Evolutionary conservation across 1,284 basidiomycete genomes (phyloP).

Genomic region (Puccinia horiana): DNA sequence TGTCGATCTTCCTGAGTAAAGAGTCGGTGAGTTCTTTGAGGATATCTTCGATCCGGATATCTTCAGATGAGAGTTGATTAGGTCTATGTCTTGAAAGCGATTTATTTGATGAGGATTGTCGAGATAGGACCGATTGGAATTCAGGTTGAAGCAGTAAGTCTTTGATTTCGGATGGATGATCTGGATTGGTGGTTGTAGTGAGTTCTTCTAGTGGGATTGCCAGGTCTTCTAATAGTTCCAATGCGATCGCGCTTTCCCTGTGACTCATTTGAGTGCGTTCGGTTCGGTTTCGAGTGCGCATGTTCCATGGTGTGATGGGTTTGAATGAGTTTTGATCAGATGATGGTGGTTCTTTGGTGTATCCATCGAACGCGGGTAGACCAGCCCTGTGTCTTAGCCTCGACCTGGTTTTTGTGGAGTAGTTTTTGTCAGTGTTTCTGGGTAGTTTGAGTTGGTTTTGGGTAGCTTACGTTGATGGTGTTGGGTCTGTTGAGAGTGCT

Average conservation of each 20-base stretch:
- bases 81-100: conserved; percentile 14
- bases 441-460: too few relatives aligned
- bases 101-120: conserved; percentile 8
- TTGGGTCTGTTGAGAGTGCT: background rate
- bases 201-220: conserved; percentile 32
- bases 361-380: background rate
- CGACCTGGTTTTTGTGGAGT: background rate
- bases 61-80: conserved; percentile 13
- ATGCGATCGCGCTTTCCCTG: conserved; percentile 23
- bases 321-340: background rate
- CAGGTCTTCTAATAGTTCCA: conserved; percentile 39
- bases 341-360: background rate
- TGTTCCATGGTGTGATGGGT: conserved; percentile 30
- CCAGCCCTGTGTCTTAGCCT: conserved; percentile 37
- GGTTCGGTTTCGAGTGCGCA: conserved; percentile 15
- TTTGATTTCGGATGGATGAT: background rate
- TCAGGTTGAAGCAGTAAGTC: conserved; percentile 17
- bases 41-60: conserved; percentile 31
- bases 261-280: conserved; percentile 35
- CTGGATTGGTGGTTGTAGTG: background rate
- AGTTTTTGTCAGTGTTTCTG: background rate
- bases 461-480: conserved; percentile 9
- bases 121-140: conserved; percentile 27
- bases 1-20: conserved; percentile 22
- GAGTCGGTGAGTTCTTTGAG: conserved; percentile 39